These are phyloP conservation scores for Penicillium coprophilum DNA, from an alignment of 495 filamentous ascomycete genomes.

Conservation along the genomic window DNA sequence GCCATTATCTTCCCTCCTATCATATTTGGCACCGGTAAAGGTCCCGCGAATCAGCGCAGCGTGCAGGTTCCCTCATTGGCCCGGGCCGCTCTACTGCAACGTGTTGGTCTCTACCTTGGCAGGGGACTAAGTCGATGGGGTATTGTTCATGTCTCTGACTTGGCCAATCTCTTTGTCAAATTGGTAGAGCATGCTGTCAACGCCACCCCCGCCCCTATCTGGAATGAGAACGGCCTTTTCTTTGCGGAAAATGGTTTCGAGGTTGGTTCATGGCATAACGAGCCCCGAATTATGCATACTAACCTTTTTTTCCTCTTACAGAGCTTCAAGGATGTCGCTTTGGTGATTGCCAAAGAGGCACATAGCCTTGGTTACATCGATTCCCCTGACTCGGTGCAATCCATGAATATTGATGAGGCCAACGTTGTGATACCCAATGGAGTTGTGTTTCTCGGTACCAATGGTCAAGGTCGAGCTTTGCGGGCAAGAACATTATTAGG, in stretches of 20 bases:
- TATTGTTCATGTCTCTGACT: constrained; percentile 4
- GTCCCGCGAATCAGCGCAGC: constrained; percentile 9
- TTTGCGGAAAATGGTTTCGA: constrained; percentile 6
- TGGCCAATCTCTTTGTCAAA: constrained; percentile 5
- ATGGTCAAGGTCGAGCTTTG: constrained; percentile 8
- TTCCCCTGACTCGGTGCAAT: constrained; percentile 3
- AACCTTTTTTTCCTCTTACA: neutral
- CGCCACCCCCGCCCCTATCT: neutral
- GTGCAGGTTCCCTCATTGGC: constrained; percentile 8
- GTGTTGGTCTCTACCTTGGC: constrained; percentile 6
- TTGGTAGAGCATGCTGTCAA: constrained; percentile 3
- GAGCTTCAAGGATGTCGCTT: constrained; percentile 10
- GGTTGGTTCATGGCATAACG: neutral
- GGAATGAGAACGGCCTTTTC: constrained; percentile 12
- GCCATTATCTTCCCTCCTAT: constrained; percentile 11
- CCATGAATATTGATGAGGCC: constrained; percentile 8
- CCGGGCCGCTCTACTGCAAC: neutral
- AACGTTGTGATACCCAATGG: constrained; percentile 6
- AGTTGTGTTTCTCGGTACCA: constrained; percentile 1
- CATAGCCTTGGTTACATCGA: constrained; percentile 7
- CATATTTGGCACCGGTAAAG: constrained; percentile 8
- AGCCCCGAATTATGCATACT: neutral
- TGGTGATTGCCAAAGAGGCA: constrained; percentile 7
- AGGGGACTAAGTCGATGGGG: constrained; percentile 9
- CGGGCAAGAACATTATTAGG: constrained; percentile 3